Conservation (phyloP, 2,329 filamentous ascomycete species). For the Clonostachys chloroleuca region DNA sequence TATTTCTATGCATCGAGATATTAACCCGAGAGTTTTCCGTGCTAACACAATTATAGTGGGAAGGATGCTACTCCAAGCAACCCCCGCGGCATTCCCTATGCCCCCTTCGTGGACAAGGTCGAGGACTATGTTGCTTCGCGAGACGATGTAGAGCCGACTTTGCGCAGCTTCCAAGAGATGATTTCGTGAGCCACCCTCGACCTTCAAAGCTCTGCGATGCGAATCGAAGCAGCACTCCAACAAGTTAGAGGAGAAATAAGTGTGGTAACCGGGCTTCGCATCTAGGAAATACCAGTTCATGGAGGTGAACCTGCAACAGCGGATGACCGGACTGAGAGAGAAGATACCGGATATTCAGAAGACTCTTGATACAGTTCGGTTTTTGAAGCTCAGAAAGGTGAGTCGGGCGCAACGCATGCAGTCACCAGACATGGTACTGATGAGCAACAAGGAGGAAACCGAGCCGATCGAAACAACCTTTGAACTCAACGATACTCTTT, state of each 20-base stretch:
- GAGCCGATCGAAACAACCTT: conserved; percentile 88
- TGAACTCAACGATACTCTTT: conserved; percentile 94
- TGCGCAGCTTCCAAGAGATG: conserved; percentile 88
- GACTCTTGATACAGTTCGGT: conserved; percentile 86
- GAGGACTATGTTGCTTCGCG: conserved; percentile 81
- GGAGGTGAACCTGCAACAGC: conserved; percentile 87
- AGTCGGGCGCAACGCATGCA: not conserved
- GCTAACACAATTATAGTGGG: conserved; percentile 10
- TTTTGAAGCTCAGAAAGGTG: conserved; percentile 74
- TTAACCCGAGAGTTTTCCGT: not conserved
- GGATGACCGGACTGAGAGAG: conserved; percentile 77
- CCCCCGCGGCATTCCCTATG: conserved; percentile 76
- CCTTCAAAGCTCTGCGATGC: not conserved
- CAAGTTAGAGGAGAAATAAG: too few relatives aligned
- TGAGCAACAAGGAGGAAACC: conserved; percentile 34
- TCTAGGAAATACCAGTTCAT: conserved; percentile 97
- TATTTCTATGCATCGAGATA: conserved; percentile 10
- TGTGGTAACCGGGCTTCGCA: too few relatives aligned
- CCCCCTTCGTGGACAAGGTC: conserved; percentile 82
- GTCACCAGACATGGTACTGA: conserved; percentile 7
- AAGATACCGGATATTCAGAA: conserved; percentile 98
- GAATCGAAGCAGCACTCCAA: not conserved
- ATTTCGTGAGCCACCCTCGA: conserved; percentile 61
- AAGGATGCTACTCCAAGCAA: conserved; percentile 60
- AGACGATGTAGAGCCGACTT: conserved; percentile 73